These are phyloP conservation scores for Blepharisma stoltei DNA, from an alignment of 73 alveolate genomes.

Conservation along the genomic window DNA sequence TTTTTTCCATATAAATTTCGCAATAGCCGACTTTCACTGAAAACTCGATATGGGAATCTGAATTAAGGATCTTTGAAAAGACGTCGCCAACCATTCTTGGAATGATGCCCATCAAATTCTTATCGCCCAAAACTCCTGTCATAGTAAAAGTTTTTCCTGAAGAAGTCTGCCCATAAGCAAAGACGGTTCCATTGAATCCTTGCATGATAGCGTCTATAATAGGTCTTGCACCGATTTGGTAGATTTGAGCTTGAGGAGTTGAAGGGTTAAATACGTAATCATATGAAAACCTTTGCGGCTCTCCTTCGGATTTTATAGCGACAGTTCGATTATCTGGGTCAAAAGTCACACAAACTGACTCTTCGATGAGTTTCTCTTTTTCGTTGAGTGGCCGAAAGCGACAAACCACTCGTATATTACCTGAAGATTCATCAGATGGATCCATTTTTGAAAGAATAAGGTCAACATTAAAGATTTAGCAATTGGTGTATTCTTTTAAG, in stretches of 20 bases:
- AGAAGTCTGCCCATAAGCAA: constrained; percentile 93
- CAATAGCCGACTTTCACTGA: constrained; percentile 77
- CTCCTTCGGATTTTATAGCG: constrained; percentile 33
- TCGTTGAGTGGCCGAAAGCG: constrained; percentile 83
- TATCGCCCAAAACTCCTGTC: constrained; percentile 86
- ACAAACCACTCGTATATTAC: constrained; percentile 66
- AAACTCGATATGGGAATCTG: constrained; percentile 74
- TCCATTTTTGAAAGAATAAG: too few relatives aligned
- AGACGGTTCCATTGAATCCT: constrained; percentile 94
- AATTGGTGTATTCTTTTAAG: too few relatives aligned
- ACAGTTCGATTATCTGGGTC: constrained; percentile 44
- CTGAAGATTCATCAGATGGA: not conserved
- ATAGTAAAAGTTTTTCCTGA: constrained; percentile 92
- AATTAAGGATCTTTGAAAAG: constrained; percentile 67
- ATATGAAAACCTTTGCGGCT: constrained; percentile 67
- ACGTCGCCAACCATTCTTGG: constrained; percentile 88
- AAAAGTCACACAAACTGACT: constrained; percentile 54
- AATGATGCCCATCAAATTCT: constrained; percentile 74
- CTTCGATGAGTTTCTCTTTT: constrained; percentile 52
- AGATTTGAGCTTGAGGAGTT: constrained; percentile 81
- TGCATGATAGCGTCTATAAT: constrained; percentile 78
- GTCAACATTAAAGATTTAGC: too few relatives aligned
- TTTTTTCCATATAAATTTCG: constrained; percentile 76
- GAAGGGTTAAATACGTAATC: constrained; percentile 86
- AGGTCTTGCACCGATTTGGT: constrained; percentile 76